phyloP scores from a whole-genome alignment of 345 rosid genomes.

The Rhizophora apiculata region DNA sequence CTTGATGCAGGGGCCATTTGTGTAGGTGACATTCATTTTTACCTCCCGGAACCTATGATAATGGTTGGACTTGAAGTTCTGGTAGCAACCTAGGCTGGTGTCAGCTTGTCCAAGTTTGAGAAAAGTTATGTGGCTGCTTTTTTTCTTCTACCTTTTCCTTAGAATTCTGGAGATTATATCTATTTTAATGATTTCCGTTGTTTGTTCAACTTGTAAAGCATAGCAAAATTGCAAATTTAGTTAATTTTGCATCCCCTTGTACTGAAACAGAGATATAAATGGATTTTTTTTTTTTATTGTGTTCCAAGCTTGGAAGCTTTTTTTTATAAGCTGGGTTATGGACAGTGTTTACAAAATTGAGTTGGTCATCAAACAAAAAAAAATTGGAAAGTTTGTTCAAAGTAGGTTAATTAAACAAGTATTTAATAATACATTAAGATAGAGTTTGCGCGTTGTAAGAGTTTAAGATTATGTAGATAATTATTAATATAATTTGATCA shows the following conservation, averaged over 20 bases:
- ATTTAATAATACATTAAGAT: too few species aligned
- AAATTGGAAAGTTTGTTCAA: too few species aligned
- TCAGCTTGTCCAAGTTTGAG: conserved; percentile 22
- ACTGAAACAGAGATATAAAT: background rate
- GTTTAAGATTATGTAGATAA: too few species aligned
- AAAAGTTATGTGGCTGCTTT: conserved; percentile 3
- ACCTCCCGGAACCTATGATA: conserved; percentile 9
- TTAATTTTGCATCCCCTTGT: background rate
- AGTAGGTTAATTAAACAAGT: too few species aligned
- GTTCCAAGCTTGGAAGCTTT: too few species aligned
- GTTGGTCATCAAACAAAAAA: too few species aligned
- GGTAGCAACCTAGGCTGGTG: conserved; percentile 9
- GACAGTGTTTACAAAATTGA: too few species aligned
- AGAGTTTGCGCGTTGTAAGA: too few species aligned
- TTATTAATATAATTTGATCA: too few species aligned
- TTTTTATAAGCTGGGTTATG: too few species aligned
- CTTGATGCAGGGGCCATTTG: conserved; percentile 14
- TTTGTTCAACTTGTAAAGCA: background rate
- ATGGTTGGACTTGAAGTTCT: conserved; percentile 9
- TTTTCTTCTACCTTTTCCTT: background rate
- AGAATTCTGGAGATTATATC: too few species aligned
- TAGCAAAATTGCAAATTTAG: background rate
- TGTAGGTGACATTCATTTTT: conserved; percentile 16
- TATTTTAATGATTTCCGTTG: too few species aligned
- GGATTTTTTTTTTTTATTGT: background rate